Conservation (phyloP, 306 rosid genomes). For the Pyrus betulifolia region DNA sequence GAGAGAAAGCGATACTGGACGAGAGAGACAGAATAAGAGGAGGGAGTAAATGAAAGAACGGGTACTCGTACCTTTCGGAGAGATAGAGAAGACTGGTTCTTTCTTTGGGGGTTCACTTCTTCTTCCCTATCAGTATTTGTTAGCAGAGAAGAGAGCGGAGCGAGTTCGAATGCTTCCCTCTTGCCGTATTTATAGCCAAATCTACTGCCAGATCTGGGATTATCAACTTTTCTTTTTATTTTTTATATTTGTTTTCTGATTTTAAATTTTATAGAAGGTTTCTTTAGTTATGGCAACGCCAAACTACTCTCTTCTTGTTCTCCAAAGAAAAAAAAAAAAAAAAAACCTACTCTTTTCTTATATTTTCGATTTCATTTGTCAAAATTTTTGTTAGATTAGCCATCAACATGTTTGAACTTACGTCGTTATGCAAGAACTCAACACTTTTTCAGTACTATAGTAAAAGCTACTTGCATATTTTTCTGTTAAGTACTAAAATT, state of each 20-base stretch:
- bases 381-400: too few relatives aligned
- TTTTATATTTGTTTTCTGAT: neutral
- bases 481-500: neutral
- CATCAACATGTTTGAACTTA: accelerated
- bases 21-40: neutral
- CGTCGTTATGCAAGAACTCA: accelerated
- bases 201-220: conserved; percentile 20
- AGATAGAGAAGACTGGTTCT: conserved; percentile 14
- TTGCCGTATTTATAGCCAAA: conserved; percentile 40
- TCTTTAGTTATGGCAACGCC: too few relatives aligned
- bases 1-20: neutral
- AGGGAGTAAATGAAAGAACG: neutral
- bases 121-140: neutral
- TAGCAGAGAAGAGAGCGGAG: conserved; percentile 17
- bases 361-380: too few relatives aligned
- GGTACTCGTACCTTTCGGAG: conserved; percentile 26
- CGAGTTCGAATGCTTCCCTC: conserved; percentile 12
- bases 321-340: too few relatives aligned
- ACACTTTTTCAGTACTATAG: accelerated
- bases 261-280: neutral
- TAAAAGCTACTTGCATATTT: too few relatives aligned
- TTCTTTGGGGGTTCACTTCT: neutral
- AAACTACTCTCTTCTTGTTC: too few relatives aligned
- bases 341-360: too few relatives aligned
- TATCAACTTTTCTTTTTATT: too few relatives aligned